phyloP scores from a whole-genome alignment of 306 rosid genomes.

The Argentina anserina region DNA sequence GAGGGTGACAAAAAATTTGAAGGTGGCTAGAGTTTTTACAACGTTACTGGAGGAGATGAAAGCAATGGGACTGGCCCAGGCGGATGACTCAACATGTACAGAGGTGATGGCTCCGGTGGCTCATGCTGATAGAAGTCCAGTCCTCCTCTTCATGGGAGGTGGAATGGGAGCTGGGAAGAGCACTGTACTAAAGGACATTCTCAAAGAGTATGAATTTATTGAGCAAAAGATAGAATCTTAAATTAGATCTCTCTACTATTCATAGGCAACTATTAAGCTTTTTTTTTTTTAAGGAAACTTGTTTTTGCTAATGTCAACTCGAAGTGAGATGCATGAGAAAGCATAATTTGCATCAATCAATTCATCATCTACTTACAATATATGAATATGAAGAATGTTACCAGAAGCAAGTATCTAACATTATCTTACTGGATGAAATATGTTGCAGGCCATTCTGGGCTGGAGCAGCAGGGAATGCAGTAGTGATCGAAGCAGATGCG shows the following conservation, averaged over 20 bases:
- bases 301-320: neutral
- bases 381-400: neutral
- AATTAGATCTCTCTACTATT: neutral
- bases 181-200: slow-evolving; percentile 89
- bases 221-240: neutral
- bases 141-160: slow-evolving; percentile 97
- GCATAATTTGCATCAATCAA: neutral
- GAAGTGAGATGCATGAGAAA: neutral
- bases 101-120: slow-evolving; percentile 99
- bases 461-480: slow-evolving; percentile 88
- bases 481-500: slow-evolving; percentile 90
- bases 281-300: no score
- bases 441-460: slow-evolving; percentile 79
- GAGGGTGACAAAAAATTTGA: slow-evolving; percentile 85
- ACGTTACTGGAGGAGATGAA: slow-evolving; percentile 93
- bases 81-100: slow-evolving; percentile 79
- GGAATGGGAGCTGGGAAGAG: slow-evolving; percentile 99
- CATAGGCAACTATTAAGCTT: neutral
- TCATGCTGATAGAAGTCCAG: slow-evolving; percentile 86
- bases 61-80: slow-evolving; percentile 81
- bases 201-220: slow-evolving; percentile 66
- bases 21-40: slow-evolving; percentile 89
- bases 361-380: no score
- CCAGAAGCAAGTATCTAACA: neutral
- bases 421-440: slow-evolving; percentile 24